A percentile compares a stretch with the other conserved stretches of the same genome.
Evolutionary conservation across 1,139 yeast genomes (phyloP).

Genomic region (Suhomyces terraborum): DNA sequence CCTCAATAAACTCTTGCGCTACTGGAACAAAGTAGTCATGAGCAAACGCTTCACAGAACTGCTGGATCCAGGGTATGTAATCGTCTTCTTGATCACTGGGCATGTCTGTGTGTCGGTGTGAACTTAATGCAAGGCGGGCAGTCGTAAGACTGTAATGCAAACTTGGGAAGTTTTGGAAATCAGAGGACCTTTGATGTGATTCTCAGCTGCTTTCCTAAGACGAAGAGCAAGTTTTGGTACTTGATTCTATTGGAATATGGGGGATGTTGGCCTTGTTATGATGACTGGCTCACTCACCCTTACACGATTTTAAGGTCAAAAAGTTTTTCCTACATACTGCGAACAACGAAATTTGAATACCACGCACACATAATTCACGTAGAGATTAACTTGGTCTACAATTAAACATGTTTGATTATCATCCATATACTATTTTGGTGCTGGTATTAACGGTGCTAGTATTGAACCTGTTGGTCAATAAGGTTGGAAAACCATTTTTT

Average conservation of each 20-base stretch:
- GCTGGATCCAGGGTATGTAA: conserved; percentile 85
- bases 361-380: background rate
- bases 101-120: conserved; percentile 25
- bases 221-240: background rate
- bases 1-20: conserved; percentile 90
- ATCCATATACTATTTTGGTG: conserved; percentile 28
- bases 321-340: conserved; percentile 14
- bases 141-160: conserved; percentile 1
- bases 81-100: conserved; percentile 56
- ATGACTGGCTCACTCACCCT: conserved; percentile 8
- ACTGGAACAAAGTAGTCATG: conserved; percentile 95
- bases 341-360: background rate
- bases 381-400: no score
- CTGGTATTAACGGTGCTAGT: conserved; percentile 34
- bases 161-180: background rate
- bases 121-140: background rate
- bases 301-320: conserved; percentile 10
- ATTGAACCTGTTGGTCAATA: conserved; percentile 31
- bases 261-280: conserved; percentile 5
- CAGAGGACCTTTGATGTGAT: background rate
- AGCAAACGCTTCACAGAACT: conserved; percentile 83
- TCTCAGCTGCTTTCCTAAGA: background rate
- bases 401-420: conserved; percentile 29
- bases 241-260: background rate
- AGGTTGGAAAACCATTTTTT: conserved; percentile 39